Evolutionary conservation across 306 rosid species (phyloP).

Genomic region (Citrullus colocynthis): DNA sequence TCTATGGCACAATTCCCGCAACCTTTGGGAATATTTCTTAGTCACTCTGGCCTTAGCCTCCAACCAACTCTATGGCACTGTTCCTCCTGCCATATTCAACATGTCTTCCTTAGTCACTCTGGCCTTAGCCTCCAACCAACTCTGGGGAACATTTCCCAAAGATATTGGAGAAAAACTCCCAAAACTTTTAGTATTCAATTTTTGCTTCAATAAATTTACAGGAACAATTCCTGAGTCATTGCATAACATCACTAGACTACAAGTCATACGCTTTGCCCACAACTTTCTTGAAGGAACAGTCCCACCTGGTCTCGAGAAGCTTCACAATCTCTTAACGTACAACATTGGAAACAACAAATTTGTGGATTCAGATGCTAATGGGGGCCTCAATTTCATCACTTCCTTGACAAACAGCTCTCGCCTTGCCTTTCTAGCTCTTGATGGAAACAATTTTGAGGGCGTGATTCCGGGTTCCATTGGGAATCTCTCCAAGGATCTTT

Average conservation of each 20-base stretch:
- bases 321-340: constrained; percentile 39
- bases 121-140: constrained; percentile 43
- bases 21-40: constrained; percentile 49
- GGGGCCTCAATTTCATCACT: constrained; percentile 30
- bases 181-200: constrained; percentile 33
- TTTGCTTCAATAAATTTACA: constrained; percentile 47
- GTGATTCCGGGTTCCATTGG: constrained; percentile 54
- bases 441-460: constrained; percentile 43
- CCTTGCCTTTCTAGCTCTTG: constrained; percentile 33
- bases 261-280: constrained; percentile 29
- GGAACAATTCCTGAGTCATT: constrained; percentile 57
- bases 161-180: constrained; percentile 47
- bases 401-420: constrained; percentile 46
- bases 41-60: no score
- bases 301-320: constrained; percentile 64
- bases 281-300: constrained; percentile 49
- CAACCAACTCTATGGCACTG: no score
- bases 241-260: constrained; percentile 48
- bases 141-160: constrained; percentile 56
- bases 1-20: constrained; percentile 33
- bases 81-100: constrained; percentile 40
- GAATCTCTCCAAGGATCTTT: constrained; percentile 42
- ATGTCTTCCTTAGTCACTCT: constrained; percentile 41
- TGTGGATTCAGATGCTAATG: constrained; percentile 23
- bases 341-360: constrained; percentile 47